Evolutionary conservation across 495 filamentous ascomycete species (phyloP).

Genomic region (Neurospora terricola): DNA sequence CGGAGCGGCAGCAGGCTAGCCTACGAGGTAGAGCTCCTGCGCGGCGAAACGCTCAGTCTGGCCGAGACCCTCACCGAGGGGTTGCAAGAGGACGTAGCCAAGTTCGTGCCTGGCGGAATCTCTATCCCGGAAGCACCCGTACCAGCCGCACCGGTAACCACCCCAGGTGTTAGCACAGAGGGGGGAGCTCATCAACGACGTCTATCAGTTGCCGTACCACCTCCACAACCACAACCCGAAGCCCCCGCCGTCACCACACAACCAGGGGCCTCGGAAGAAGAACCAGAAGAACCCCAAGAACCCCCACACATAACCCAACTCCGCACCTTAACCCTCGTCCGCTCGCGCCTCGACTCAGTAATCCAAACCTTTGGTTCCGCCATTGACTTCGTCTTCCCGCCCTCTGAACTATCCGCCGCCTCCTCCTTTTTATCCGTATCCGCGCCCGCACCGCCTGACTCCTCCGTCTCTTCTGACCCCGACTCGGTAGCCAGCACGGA

Average conservation of each 20-base stretch:
- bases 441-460: slow-evolving; percentile 49
- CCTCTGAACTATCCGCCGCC: slow-evolving; percentile 60
- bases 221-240: slow-evolving; percentile 3
- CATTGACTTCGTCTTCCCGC: slow-evolving; percentile 85
- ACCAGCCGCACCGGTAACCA: background rate
- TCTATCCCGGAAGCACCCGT: slow-evolving; percentile 8
- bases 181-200: slow-evolving; percentile 17
- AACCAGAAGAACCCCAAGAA: slow-evolving; percentile 29
- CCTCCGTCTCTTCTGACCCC: background rate
- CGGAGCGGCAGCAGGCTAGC: slow-evolving; percentile 75
- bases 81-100: slow-evolving; percentile 55
- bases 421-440: slow-evolving; percentile 77
- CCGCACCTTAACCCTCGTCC: slow-evolving; percentile 73
- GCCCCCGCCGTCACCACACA: background rate
- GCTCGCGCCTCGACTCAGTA: slow-evolving; percentile 70
- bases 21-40: slow-evolving; percentile 89
- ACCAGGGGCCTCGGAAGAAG: background rate
- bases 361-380: slow-evolving; percentile 86
- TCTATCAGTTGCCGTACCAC: slow-evolving; percentile 12
- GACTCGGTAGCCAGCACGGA: slow-evolving; percentile 50
- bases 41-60: slow-evolving; percentile 71
- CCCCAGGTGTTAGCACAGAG: background rate
- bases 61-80: slow-evolving; percentile 66
- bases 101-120: slow-evolving; percentile 52
- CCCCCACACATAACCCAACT: slow-evolving; percentile 67